Evolutionary conservation across 257 asterid species (phyloP).

Genomic region (Galeopsis tetrahit): DNA sequence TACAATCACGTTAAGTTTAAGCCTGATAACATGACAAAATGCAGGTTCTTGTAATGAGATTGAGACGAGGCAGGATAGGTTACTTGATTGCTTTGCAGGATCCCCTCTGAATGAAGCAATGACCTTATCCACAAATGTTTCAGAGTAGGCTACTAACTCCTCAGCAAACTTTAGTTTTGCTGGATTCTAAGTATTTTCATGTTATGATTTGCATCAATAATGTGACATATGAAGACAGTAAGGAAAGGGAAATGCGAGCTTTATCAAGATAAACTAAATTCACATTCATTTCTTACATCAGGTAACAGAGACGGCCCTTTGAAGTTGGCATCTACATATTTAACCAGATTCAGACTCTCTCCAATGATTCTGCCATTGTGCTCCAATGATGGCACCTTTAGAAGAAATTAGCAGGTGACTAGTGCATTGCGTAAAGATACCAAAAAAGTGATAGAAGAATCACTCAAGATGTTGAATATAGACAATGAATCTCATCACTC

Average conservation of each 20-base stretch:
- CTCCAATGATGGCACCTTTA: slow-evolving; percentile 63
- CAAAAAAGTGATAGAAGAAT: not conserved
- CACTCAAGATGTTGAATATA: not conserved
- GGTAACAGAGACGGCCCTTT: slow-evolving; percentile 57
- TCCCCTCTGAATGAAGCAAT: slow-evolving; percentile 49
- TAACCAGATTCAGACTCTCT: slow-evolving; percentile 62
- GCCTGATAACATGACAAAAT: not conserved
- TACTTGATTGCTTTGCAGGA: slow-evolving; percentile 54
- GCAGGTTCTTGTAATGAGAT: slow-evolving; percentile 12
- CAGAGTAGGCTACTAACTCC: slow-evolving; percentile 51
- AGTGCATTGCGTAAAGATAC: not conserved
- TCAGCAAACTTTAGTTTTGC: slow-evolving; percentile 51
- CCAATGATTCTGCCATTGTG: slow-evolving; percentile 59
- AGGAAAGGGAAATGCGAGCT: not conserved
- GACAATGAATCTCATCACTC: not conserved
- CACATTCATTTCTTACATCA: slow-evolving; percentile 40
- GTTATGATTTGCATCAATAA: not conserved
- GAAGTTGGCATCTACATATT: slow-evolving; percentile 59
- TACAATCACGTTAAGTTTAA: slow-evolving; percentile 1
- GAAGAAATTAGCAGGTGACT: slow-evolving; percentile 9
- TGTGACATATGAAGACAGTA: not conserved
- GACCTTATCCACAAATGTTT: slow-evolving; percentile 35
- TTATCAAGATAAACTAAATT: not conserved
- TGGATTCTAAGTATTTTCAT: slow-evolving; percentile 45
- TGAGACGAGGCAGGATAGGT: slow-evolving; percentile 1